phyloP scores from a whole-genome alignment of 2,329 filamentous ascomycete species.

The Aspergillus hiratsukae region DNA sequence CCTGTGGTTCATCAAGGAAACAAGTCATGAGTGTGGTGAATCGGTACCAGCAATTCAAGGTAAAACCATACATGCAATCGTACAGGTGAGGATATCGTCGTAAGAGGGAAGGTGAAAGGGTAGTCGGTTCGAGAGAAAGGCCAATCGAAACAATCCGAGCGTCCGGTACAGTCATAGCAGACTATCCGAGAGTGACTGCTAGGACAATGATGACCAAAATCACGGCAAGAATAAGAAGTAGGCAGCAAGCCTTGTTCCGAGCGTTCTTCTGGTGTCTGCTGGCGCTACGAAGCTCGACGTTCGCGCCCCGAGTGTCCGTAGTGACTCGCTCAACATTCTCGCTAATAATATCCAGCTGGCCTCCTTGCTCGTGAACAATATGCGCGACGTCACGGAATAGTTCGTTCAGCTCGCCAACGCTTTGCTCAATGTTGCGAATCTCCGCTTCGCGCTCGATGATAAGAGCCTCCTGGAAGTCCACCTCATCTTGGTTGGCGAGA shows the following conservation, averaged over 20 bases:
- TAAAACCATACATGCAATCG: slow-evolving; percentile 21
- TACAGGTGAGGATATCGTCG: slow-evolving; percentile 33
- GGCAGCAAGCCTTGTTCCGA: slow-evolving; percentile 87
- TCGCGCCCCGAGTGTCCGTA: slow-evolving; percentile 77
- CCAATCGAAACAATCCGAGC: neutral
- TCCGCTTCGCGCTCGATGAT: slow-evolving; percentile 96
- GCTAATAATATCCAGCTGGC: slow-evolving; percentile 78
- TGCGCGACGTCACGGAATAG: slow-evolving; percentile 97
- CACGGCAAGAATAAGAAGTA: slow-evolving; percentile 81
- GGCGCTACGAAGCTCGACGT: slow-evolving; percentile 78
- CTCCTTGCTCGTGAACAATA: slow-evolving; percentile 91
- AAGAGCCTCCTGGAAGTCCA: slow-evolving; percentile 93
- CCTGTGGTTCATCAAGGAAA: slow-evolving; percentile 6
- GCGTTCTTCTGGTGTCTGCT: slow-evolving; percentile 93
- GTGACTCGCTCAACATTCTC: slow-evolving; percentile 82
- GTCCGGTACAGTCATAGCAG: slow-evolving; percentile 14
- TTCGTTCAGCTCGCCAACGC: slow-evolving; percentile 91
- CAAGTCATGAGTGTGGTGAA: slow-evolving; percentile 9
- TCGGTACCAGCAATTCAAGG: slow-evolving; percentile 5
- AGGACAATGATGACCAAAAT: slow-evolving; percentile 86
- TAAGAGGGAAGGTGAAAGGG: slow-evolving; percentile 14
- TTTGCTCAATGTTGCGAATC: slow-evolving; percentile 96
- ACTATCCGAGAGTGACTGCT: slow-evolving; percentile 71
- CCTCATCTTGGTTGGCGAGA: slow-evolving; percentile 85
- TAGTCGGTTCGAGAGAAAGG: slow-evolving; percentile 6